Evolutionary conservation across 352 stramenopile genomes (phyloP), one percentile per base, ranked within the genome.

Genomic region (Pythium aristosporum): DNA sequence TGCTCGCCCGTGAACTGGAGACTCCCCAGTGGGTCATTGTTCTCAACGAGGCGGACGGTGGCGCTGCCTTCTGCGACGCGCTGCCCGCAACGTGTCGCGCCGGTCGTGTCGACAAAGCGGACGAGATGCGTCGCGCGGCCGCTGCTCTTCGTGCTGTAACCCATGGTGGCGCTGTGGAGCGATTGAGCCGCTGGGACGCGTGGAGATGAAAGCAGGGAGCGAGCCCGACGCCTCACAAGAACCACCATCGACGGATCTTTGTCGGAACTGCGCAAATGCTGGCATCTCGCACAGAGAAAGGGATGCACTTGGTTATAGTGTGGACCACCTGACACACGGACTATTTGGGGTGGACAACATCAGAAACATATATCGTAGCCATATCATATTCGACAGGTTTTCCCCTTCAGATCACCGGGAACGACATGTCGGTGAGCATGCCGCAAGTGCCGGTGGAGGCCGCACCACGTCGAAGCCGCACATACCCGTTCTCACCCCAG

Each of bases 401-500:
- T n/a, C 20, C 10, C 2, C 1, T 2, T 55, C 46, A 63, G 25
- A 63, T 57, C 11, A 57, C 30, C 18, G 57, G 57, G 46, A 47
- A 57, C 44, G 48, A 55, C 68, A 74, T 74, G 50, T 74, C 63
- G 37, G 59, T 53, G 53, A 65, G 60, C 83, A 73, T 76, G 87
- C 41, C 49, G 59, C 56, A 73, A 60, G 39, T 73, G 44, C 72
- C 80, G 55, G 41, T 68, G 57, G 55, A 67, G 39, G 21, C 67
- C 49, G 43, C 80, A 75, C 75, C 93, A 79, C 52, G 91, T 20
- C 87, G 72, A 11, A 99, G 80, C 54, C 85, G 85, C 49, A 99
- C 96, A 82, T 98, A 98, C 42, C 96, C 96, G 96, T 96, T 73
- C 58, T 97, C 86, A 59, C 94, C 96, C 93, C 94, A 99, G 21